Conservation (phyloP, 768 basidiomycete genomes). For the Pholiota conissans region DNA sequence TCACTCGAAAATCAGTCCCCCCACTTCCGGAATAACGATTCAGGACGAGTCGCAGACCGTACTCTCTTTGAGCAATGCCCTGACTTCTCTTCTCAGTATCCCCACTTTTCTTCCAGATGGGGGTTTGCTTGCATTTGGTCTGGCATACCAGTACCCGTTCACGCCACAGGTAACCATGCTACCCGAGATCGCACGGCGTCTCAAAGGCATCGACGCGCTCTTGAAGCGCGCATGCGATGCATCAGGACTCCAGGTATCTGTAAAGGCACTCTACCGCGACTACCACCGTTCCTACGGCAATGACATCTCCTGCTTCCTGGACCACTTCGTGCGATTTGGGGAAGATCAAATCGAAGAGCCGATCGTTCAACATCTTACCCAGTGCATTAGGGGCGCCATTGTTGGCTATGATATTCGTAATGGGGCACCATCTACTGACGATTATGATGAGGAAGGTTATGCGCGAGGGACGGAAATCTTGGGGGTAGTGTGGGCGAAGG, state of each 20-base stretch:
- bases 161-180: neutral
- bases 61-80: neutral
- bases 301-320: neutral
- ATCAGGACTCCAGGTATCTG: neutral
- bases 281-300: too few relatives aligned
- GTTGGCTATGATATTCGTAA: neutral
- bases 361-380: neutral
- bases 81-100: neutral
- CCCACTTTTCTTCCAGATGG: constrained; percentile 14
- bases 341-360: neutral
- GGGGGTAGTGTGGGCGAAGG: neutral
- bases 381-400: neutral
- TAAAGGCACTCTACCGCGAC: neutral
- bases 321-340: neutral
- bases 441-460: too few relatives aligned
- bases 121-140: neutral
- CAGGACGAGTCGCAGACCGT: neutral
- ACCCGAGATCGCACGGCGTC: neutral
- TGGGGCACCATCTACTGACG: neutral
- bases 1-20: neutral
- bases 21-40: neutral
- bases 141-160: neutral
- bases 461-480: neutral
- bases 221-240: neutral
- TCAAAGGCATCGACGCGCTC: constrained; percentile 22